Conservation (phyloP, 768 basidiomycete genomes). For the Saitozyma podzolica region DNA sequence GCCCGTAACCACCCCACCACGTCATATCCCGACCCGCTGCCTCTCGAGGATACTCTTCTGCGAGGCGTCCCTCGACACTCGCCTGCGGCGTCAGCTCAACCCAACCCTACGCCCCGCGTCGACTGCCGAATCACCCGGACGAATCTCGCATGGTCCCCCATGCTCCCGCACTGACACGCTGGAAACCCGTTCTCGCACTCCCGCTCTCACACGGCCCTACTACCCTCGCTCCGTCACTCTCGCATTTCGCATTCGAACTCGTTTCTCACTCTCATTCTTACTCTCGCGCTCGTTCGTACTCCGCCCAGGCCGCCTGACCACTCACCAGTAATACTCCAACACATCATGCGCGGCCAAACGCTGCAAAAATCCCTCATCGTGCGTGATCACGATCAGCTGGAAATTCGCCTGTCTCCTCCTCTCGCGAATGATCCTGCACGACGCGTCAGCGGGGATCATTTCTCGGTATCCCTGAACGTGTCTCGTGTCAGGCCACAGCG, state of each 20-base stretch:
- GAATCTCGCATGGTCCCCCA: no score
- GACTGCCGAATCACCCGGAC: no score
- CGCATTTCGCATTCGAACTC: neutral
- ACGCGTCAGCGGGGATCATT: neutral
- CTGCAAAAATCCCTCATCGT: slow-evolving; percentile 90
- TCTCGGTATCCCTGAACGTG: no score
- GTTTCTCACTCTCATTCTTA: neutral
- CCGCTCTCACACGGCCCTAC: neutral
- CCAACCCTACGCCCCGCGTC: no score
- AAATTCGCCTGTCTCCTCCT: slow-evolving; percentile 85
- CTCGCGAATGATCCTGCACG: slow-evolving; percentile 85
- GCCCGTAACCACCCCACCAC: no score
- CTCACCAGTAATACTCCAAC: slow-evolving; percentile 93
- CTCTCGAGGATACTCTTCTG: slow-evolving; percentile 68
- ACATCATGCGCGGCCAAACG: slow-evolving; percentile 86
- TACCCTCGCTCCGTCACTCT: neutral
- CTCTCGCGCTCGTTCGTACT: neutral
- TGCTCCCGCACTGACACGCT: no score
- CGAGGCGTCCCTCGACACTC: slow-evolving; percentile 67
- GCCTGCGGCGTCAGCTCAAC: slow-evolving; percentile 58
- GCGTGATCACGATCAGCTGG: slow-evolving; percentile 81
- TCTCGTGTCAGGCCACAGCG: no score
- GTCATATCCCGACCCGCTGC: slow-evolving; percentile 33
- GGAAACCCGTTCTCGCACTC: no score
- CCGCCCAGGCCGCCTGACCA: slow-evolving; percentile 5